Conservation (phyloP, 2,329 filamentous ascomycete genomes). For the Chaetomium strumarium region DNA sequence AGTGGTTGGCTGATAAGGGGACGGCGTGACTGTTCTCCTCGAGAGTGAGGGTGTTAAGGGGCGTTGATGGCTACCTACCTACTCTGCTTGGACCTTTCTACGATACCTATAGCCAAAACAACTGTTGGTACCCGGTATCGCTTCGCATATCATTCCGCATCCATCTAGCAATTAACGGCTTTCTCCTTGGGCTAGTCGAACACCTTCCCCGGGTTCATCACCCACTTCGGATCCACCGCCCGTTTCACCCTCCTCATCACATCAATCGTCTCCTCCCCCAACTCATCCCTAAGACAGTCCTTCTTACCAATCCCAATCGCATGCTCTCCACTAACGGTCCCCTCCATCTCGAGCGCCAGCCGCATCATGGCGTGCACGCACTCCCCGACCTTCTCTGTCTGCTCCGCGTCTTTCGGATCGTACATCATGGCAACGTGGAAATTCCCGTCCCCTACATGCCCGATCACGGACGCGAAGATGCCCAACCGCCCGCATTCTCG, state of each 20-base stretch:
- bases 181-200: constrained; percentile 21
- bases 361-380: constrained; percentile 61
- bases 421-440: constrained; percentile 46
- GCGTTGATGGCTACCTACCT: no score
- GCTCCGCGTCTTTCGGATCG: constrained; percentile 44
- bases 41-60: neutral
- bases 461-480: constrained; percentile 54
- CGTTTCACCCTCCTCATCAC: constrained; percentile 59
- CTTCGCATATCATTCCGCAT: no score
- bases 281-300: constrained; percentile 42
- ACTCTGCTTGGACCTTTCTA: no score
- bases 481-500: constrained; percentile 50
- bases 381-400: constrained; percentile 38
- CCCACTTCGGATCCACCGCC: constrained; percentile 52
- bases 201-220: constrained; percentile 43
- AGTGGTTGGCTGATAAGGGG: constrained; percentile 24
- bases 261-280: constrained; percentile 55
- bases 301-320: constrained; percentile 25
- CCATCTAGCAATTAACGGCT: no score
- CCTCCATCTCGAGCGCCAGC: constrained; percentile 60
- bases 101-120: neutral
- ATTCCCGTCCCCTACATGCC: constrained; percentile 64
- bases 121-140: no score
- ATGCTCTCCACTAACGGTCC: constrained; percentile 50
- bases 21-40: neutral